Conservation (phyloP, 371 early-diverging fungal genomes). For the Apophysomyces sp. region DNA sequence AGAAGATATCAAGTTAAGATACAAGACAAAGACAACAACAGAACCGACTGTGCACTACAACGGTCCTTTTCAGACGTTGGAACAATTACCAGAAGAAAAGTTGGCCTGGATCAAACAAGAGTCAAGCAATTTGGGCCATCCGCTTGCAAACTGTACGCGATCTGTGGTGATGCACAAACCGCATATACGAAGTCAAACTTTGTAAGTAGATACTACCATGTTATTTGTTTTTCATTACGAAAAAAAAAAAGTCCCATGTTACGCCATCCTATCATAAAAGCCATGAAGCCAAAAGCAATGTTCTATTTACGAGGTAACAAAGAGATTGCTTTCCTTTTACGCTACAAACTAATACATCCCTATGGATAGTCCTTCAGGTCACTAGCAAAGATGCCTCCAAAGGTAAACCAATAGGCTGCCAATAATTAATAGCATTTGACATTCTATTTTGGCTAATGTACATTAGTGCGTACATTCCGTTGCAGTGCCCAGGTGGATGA, state of each 20-base stretch:
- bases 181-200: constrained; percentile 15
- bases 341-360: too few relatives aligned
- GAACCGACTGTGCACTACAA: constrained; percentile 35
- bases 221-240: background rate
- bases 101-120: constrained; percentile 37
- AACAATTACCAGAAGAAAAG: constrained; percentile 25
- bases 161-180: constrained; percentile 28
- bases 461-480: constrained; percentile 18
- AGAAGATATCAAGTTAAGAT: background rate
- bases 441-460: background rate
- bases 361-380: constrained; percentile 21
- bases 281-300: constrained; percentile 26
- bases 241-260: constrained; percentile 1
- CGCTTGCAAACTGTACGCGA: constrained; percentile 15
- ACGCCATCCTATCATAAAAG: background rate
- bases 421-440: background rate
- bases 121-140: constrained; percentile 15
- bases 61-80: constrained; percentile 26
- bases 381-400: constrained; percentile 27
- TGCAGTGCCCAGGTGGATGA: constrained; percentile 31
- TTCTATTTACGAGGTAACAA: constrained; percentile 28
- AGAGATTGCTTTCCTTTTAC: too few relatives aligned
- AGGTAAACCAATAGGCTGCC: constrained; percentile 9
- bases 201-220: constrained; percentile 10
- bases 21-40: background rate